These are phyloP conservation scores for Suillus ampliporus DNA, from an alignment of 768 basidiomycete genomes.

Conservation along the genomic window DNA sequence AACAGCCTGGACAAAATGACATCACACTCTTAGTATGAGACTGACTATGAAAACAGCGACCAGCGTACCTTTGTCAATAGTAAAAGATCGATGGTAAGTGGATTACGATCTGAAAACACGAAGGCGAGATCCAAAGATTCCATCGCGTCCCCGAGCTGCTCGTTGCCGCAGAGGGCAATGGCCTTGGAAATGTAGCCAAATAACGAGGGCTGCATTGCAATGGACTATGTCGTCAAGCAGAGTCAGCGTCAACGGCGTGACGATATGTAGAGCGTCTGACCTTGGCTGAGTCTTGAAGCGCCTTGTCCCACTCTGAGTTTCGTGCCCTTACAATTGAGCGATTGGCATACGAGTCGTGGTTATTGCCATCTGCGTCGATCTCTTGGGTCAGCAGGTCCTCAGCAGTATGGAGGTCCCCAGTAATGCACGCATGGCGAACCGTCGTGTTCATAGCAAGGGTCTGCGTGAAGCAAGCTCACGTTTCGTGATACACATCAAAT, in stretches of 20 bases:
- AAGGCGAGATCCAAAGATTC: neutral
- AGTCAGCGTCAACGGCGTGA: neutral
- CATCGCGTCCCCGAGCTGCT: slow-evolving; percentile 1
- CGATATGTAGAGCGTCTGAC: neutral
- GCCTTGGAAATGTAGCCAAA: neutral
- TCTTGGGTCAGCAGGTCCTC: neutral
- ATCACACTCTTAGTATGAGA: neutral
- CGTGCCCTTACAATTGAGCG: slow-evolving; percentile 1
- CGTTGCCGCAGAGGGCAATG: neutral
- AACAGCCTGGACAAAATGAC: neutral
- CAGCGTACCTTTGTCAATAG: slow-evolving; percentile 1
- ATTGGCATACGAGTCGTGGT: neutral
- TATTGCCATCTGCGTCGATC: neutral
- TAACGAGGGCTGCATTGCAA: slow-evolving; percentile 2
- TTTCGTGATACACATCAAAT: neutral
- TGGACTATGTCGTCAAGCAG: neutral
- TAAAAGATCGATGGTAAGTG: neutral
- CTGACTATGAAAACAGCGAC: neutral
- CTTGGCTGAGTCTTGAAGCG: neutral
- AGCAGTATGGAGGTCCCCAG: neutral
- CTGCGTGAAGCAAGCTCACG: neutral
- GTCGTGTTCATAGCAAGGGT: neutral
- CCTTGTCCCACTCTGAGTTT: neutral
- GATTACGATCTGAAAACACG: neutral
- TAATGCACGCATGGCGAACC: neutral